A percentile compares a stretch with the other conserved stretches of the same genome.
Conservation (phyloP, 1,284 basidiomycete species). For the Trametes pubescens region DNA sequence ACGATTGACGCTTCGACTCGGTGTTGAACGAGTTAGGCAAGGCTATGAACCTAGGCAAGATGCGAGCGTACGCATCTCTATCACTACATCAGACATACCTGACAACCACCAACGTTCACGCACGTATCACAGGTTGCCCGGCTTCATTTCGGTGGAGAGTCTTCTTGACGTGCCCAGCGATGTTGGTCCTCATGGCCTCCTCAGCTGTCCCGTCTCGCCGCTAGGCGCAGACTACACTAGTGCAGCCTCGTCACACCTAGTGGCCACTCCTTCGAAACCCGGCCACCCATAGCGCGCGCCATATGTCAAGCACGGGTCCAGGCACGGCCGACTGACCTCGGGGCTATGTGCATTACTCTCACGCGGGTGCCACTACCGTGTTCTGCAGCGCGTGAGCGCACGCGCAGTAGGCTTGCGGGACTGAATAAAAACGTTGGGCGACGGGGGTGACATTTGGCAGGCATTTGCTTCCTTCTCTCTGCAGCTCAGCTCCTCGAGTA, state of each 20-base stretch:
- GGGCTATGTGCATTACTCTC: conserved; percentile 19
- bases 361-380: conserved; percentile 3
- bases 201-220: conserved; percentile 3
- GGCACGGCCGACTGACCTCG: conserved; percentile 10
- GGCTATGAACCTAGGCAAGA: too few species aligned
- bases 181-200: background rate
- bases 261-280: conserved; percentile 2
- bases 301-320: conserved; percentile 10
- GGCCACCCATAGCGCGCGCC: background rate
- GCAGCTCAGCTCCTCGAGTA: background rate
- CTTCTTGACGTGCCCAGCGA: too few species aligned
- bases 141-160: too few species aligned
- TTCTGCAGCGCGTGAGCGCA: conserved; percentile 6
- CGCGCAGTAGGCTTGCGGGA: conserved; percentile 5
- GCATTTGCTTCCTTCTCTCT: background rate
- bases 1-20: too few species aligned
- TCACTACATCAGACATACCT: too few species aligned
- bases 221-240: background rate
- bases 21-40: too few species aligned
- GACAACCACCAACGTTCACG: too few species aligned
- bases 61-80: too few species aligned
- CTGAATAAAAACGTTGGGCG: background rate
- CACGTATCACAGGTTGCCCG: too few species aligned
- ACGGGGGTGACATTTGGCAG: background rate
- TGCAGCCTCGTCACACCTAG: conserved; percentile 16